phyloP scores from a whole-genome alignment of 306 rosid species.

The Sindora glabra region DNA sequence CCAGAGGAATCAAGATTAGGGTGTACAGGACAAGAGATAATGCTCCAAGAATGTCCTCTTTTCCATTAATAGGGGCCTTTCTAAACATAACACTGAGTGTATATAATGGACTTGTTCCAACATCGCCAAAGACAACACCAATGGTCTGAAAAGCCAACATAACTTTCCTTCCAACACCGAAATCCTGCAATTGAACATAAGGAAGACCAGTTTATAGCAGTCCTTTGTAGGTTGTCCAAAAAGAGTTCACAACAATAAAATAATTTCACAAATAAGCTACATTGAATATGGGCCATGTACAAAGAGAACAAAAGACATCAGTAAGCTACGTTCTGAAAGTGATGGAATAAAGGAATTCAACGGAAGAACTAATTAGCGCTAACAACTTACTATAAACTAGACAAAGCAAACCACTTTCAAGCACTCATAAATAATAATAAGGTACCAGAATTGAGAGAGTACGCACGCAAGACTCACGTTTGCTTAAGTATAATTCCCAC shows the following conservation, averaged over 20 bases:
- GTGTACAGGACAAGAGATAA: conserved; percentile 86
- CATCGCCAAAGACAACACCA: conserved; percentile 99
- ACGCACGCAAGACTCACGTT: not conserved
- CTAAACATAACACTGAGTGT: conserved; percentile 91
- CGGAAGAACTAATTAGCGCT: not conserved
- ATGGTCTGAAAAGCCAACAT: conserved; percentile 82
- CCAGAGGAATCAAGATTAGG: conserved; percentile 79
- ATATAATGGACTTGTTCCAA: conserved; percentile 96
- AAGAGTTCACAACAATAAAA: no score
- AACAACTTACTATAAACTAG: not conserved
- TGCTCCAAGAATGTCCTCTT: conserved; percentile 92
- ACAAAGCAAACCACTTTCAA: not conserved
- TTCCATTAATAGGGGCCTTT: conserved; percentile 76
- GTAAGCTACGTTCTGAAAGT: no score
- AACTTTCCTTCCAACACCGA: conserved; percentile 57
- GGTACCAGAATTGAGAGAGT: not conserved
- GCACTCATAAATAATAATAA: not conserved
- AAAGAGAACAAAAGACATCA: no score
- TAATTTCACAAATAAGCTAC: no score
- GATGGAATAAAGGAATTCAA: conserved; percentile 1
- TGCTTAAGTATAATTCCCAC: not conserved
- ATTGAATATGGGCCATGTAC: no score
- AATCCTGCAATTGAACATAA: conserved; percentile 50
- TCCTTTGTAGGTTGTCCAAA: not conserved
- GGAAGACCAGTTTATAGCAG: not conserved